phyloP scores from a whole-genome alignment of 2,329 filamentous ascomycete species.

The Sporothrix dimorphospora region DNA sequence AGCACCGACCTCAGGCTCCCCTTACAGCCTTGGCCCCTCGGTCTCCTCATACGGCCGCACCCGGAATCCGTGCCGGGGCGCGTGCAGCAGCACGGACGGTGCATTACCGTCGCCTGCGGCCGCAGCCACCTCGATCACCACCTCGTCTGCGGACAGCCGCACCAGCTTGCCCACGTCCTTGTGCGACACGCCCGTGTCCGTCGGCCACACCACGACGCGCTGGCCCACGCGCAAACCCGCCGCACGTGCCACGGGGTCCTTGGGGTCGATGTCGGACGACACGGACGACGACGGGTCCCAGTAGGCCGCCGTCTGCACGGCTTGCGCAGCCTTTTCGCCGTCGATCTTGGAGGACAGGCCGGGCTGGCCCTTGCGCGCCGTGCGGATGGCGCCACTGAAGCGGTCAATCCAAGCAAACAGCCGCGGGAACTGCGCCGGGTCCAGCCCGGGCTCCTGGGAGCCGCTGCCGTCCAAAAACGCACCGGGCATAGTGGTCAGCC shows the following conservation, averaged over 20 bases:
- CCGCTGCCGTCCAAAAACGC: conserved; percentile 49
- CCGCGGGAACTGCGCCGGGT: conserved; percentile 56
- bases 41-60: conserved; percentile 41
- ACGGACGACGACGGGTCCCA: conserved; percentile 52
- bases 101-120: no score
- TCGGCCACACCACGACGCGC: conserved; percentile 62
- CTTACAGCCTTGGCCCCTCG: conserved; percentile 31
- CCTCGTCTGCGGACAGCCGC: conserved; percentile 55
- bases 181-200: conserved; percentile 62
- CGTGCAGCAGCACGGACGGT: conserved; percentile 58
- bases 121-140: conserved; percentile 57
- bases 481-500: conserved; percentile 60
- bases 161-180: conserved; percentile 62
- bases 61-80: conserved; percentile 63
- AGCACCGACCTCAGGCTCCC: background rate
- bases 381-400: conserved; percentile 56
- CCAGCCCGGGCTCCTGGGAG: conserved; percentile 44
- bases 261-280: conserved; percentile 23
- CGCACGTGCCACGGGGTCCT: conserved; percentile 52
- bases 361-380: conserved; percentile 43
- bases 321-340: conserved; percentile 57
- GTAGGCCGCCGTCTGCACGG: conserved; percentile 51
- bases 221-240: conserved; percentile 57
- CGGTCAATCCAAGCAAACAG: conserved; percentile 66
- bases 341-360: conserved; percentile 44